Base-by-base conservation (phyloP, 352 stramenopile species). In the Phytophthora kernoviae region DNA sequence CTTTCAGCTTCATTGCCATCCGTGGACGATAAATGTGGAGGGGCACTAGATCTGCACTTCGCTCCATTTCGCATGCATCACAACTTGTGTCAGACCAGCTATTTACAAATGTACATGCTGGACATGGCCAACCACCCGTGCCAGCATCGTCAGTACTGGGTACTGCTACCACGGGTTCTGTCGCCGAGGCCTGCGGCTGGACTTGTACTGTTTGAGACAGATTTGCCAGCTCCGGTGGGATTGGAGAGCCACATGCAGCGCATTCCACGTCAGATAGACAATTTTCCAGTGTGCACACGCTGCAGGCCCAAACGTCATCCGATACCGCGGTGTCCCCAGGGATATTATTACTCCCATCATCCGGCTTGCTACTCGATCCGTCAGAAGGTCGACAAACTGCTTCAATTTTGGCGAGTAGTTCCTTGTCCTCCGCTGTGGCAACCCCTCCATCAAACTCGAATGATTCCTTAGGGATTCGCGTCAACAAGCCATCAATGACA, bases 221-320 rank as follows among this genome's bases (percentile, higher is more conserved):
- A 24, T 69, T 65, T 7, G 68, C 73, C 22, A 86, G 30, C 41
- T 84, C 73, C 1, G 65, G 64, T 14, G 81, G 81, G 27, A 90
- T 88, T 0, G 77, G 68, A 17, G 79, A 89, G 1, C 81, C 77
- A 18, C 81, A 91, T 4, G 81, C 81, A n/a, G 72, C 81, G 37
- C 81, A 91, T 48, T 88, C 79, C 20, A 66, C 55, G 37, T 91
- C 81, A 5, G 54, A 52, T 27, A 87, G 55, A 17, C 68, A 58
- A 39, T 93, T 93, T 57, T 93, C 84, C 6, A 90, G 64, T 7
- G 84, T 93, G 46, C 84, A 93, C 9, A 89, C 72, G 18, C 49
- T 65, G 41, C 84, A 93, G 0, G 70, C 62, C 84, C 84, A 93
- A 37, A 87, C 68, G 6, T 70, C 58, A 30, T 63, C 62, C 17